Evolutionary conservation across 73 alveolate species (phyloP).

Genomic region (Blepharisma japonicum): DNA sequence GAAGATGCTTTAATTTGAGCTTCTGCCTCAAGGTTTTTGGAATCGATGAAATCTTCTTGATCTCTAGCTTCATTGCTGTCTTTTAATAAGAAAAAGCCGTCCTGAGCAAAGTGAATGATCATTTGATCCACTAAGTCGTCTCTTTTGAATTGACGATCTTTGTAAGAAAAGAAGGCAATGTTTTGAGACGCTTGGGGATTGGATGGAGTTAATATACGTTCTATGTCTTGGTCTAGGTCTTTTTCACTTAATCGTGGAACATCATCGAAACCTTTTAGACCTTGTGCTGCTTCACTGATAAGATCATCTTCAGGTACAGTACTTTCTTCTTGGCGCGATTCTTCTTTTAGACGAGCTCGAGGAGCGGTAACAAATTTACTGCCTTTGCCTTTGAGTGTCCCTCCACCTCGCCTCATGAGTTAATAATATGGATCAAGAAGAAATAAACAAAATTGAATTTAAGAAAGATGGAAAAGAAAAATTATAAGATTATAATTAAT

Average conservation of each 20-base stretch:
- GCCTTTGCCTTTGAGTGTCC: too few relatives aligned
- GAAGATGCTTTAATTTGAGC: conserved; percentile 64
- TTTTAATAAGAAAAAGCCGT: conserved; percentile 67
- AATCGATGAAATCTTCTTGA: conserved; percentile 76
- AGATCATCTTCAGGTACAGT: too few relatives aligned
- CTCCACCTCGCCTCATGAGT: too few relatives aligned
- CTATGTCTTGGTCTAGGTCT: conserved; percentile 64
- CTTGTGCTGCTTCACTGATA: too few relatives aligned
- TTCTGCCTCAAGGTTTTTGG: conserved; percentile 58
- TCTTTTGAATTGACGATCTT: conserved; percentile 63
- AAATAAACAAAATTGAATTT: too few relatives aligned
- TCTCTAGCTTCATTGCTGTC: conserved; percentile 78
- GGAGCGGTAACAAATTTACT: too few relatives aligned
- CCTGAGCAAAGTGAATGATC: conserved; percentile 71
- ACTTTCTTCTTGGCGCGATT: too few relatives aligned
- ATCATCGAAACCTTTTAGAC: too few relatives aligned
- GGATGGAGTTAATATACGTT: conserved; percentile 61
- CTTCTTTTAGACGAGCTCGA: too few relatives aligned
- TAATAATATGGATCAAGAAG: too few relatives aligned
- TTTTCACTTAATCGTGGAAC: conserved; percentile 31
- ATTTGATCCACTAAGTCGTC: conserved; percentile 80
- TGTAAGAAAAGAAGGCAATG: conserved; percentile 59
- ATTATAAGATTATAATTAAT: too few relatives aligned
- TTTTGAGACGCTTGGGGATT: conserved; percentile 87
- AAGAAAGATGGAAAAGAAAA: too few relatives aligned